Percentiles rank a stretch among this genome's conserved stretches.
Evolutionary conservation across 2,329 filamentous ascomycete genomes (phyloP).

Genomic region (Penicillium palitans): DNA sequence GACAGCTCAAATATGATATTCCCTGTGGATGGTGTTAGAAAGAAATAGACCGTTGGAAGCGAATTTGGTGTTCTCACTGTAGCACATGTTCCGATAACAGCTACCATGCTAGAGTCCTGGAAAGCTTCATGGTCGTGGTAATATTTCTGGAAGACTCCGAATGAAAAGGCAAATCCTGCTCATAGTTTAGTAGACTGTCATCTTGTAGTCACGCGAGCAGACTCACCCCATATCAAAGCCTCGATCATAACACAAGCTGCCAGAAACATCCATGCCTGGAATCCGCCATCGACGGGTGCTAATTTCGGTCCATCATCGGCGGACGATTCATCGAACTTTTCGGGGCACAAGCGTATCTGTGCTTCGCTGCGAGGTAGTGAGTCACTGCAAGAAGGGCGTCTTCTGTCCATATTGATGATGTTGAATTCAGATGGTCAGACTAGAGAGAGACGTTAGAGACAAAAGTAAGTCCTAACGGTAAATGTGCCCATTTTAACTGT

Average conservation of each 20-base stretch:
- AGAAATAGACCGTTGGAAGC: not conserved
- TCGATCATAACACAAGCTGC: constrained; percentile 55
- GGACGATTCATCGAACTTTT: not conserved
- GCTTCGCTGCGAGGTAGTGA: constrained; percentile 9
- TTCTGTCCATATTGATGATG: constrained; percentile 3
- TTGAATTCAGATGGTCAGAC: not conserved
- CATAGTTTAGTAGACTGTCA: not conserved
- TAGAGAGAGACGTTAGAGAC: not conserved
- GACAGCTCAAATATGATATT: constrained; percentile 28
- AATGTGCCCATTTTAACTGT: constrained; percentile 6
- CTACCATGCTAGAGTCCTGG: constrained; percentile 26
- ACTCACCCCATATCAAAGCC: constrained; percentile 55
- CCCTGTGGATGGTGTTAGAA: constrained; percentile 16
- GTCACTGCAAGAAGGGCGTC: constrained; percentile 3
- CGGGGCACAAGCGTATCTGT: constrained; percentile 8
- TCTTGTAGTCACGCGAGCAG: not conserved
- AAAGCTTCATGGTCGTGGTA: constrained; percentile 31
- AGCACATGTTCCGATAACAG: constrained; percentile 37
- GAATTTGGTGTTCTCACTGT: constrained; percentile 14
- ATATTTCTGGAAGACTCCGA: constrained; percentile 38
- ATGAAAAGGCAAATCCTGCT: constrained; percentile 26
- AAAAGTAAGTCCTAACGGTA: not conserved
- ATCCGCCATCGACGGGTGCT: constrained; percentile 40
- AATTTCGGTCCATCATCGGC: constrained; percentile 15
- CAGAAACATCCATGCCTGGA: constrained; percentile 50